Evolutionary conservation across 768 basidiomycete species (phyloP).

Genomic region (Russula emetica): DNA sequence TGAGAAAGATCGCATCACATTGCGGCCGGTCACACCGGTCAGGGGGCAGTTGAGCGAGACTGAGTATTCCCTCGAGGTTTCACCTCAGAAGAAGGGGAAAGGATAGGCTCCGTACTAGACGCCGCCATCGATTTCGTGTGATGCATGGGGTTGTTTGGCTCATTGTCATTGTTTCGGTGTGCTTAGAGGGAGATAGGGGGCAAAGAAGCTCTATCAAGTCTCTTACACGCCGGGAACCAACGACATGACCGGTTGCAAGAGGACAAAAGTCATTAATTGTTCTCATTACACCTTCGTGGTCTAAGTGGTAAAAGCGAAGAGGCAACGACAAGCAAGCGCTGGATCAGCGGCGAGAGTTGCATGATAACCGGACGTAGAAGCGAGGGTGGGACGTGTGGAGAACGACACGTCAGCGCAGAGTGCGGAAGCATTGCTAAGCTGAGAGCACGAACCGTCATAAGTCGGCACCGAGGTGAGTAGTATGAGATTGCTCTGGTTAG

Average conservation of each 20-base stretch:
- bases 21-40: no score
- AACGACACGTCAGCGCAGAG: constrained; percentile 5
- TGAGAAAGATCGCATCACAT: no score
- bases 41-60: no score
- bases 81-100: no score
- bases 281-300: constrained; percentile 58
- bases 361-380: constrained; percentile 46
- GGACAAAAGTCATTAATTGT: no score
- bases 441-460: background rate
- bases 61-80: no score
- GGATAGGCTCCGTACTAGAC: no score
- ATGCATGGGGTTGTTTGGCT: no score
- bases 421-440: constrained; percentile 1
- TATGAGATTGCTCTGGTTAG: background rate
- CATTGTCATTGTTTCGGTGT: no score
- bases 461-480: constrained; percentile 8
- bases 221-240: constrained; percentile 40
- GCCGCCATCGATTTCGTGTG: no score
- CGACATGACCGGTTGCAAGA: constrained; percentile 48
- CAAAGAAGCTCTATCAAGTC: constrained; percentile 40
- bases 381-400: constrained; percentile 55
- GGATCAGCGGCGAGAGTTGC: constrained; percentile 55
- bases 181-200: constrained; percentile 43
- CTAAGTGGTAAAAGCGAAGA: constrained; percentile 57
- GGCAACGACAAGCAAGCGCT: constrained; percentile 53